Base-by-base conservation (phyloP, 805 yeast species). In the Pichia gijzeniarum region DNA sequence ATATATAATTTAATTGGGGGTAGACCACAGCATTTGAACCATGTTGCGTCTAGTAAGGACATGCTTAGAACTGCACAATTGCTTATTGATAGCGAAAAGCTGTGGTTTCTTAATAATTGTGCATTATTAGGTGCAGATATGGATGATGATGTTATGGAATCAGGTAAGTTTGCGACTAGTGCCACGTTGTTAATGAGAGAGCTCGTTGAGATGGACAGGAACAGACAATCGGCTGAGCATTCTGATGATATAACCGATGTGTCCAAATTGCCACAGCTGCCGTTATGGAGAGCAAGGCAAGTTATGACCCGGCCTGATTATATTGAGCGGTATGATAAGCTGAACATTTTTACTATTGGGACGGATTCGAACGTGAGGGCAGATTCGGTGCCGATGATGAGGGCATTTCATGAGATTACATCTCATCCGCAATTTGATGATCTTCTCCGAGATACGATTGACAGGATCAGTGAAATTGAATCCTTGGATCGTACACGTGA, bases 121-220 rank as follows among this genome's bases (percentile, higher is more conserved):
- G 93, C 88, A 0, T 65, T 86, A 13, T 62, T 86, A 9, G 95
- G 95, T 2, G 72, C 71, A 52, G 78, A 71, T 17, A 85, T 86
- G 95, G 95, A 86, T 57, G 95, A 86, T 56, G 95, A 86, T 64
- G 95, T 86, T 6, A 83, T 85, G 85, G 90, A 83, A 50, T 72
- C 75, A 50, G 95, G 95, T 5, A 85, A 85, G 60, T 85, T 85
- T 54, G 71, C 88, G 2, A 68, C 80, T 8, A 71, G 84, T 35
- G 90, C 91, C 14, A 82, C 85, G 89, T 64, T 80, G 5, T 64
- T 85, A 44, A 80, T 83, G 76, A 69, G 76, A 45, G 85, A 74
- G 48, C 72, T 85, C 55, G 93, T 85, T 2, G 76, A 77, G n/a
- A 73, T 82, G 77, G 87, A 82, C 53, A 58, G 73, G 19, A 51